Evolutionary conservation across 495 filamentous ascomycete genomes (phyloP).

Genomic region (Talaromyces trachyspermus): DNA sequence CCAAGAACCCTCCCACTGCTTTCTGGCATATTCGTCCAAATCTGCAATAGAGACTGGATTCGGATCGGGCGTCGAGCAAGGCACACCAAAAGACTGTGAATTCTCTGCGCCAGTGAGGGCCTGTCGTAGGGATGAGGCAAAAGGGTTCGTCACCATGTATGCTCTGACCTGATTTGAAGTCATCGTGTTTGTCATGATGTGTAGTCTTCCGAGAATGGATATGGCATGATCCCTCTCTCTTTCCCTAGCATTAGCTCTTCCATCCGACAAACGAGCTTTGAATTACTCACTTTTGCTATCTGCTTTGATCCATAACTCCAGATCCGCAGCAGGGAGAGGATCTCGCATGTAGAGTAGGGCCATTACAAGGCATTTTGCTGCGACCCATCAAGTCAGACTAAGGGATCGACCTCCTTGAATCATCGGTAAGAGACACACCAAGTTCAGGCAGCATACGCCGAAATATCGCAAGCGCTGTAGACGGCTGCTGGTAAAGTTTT

Average conservation of each 20-base stretch:
- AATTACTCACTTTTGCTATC: constrained; percentile 61
- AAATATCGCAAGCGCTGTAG: constrained; percentile 90
- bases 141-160: constrained; percentile 65
- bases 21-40: constrained; percentile 79
- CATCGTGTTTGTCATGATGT: constrained; percentile 61
- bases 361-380: constrained; percentile 94
- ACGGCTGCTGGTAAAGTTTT: constrained; percentile 90
- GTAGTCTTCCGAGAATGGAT: constrained; percentile 68
- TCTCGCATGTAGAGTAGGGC: constrained; percentile 79
- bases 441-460: constrained; percentile 92
- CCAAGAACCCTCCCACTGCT: constrained; percentile 94
- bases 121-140: constrained; percentile 67
- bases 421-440: constrained; percentile 50
- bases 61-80: constrained; percentile 53
- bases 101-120: constrained; percentile 81
- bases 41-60: constrained; percentile 53
- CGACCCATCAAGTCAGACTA: constrained; percentile 16
- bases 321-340: constrained; percentile 64
- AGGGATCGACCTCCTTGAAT: too few relatives aligned
- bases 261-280: not conserved
- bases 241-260: not conserved
- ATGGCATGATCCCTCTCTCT: constrained; percentile 79
- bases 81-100: constrained; percentile 84
- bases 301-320: constrained; percentile 77
- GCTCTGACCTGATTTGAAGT: constrained; percentile 54